Conservation (phyloP, 352 stramenopile genomes). For the Pythium diclinum region DNA sequence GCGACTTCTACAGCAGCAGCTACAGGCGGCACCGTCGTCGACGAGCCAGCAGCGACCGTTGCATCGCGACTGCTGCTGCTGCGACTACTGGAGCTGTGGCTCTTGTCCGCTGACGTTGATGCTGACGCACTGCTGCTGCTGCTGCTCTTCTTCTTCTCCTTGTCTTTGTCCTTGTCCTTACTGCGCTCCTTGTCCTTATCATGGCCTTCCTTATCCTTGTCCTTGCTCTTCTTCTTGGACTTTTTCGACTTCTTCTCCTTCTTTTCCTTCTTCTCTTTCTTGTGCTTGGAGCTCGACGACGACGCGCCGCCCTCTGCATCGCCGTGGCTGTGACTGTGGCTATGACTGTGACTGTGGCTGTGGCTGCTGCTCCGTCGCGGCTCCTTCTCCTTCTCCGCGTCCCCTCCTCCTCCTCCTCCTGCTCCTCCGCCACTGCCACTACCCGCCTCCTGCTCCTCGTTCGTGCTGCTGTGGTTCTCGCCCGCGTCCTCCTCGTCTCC, state of each 20-base stretch:
- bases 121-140: constrained; percentile 3
- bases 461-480: constrained; percentile 24
- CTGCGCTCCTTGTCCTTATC: constrained; percentile 23
- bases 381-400: constrained; percentile 9
- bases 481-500: constrained; percentile 25
- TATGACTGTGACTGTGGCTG: constrained; percentile 23
- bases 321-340: constrained; percentile 19
- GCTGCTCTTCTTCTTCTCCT: constrained; percentile 30
- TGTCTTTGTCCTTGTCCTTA: constrained; percentile 11
- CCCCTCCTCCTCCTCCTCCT: constrained; percentile 13
- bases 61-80: neutral
- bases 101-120: neutral
- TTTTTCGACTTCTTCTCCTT: constrained; percentile 61
- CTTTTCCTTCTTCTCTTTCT: constrained; percentile 44
- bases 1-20: neutral
- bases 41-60: neutral
- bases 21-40: neutral
- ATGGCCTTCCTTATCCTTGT: constrained; percentile 46
- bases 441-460: constrained; percentile 32
- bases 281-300: constrained; percentile 18
- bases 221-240: constrained; percentile 70
- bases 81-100: constrained; percentile 9
- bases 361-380: constrained; percentile 1
- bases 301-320: neutral
- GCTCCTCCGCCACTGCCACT: neutral